phyloP scores from a whole-genome alignment of 164 flowering plant genomes.

The Euptelea pleiosperma region DNA sequence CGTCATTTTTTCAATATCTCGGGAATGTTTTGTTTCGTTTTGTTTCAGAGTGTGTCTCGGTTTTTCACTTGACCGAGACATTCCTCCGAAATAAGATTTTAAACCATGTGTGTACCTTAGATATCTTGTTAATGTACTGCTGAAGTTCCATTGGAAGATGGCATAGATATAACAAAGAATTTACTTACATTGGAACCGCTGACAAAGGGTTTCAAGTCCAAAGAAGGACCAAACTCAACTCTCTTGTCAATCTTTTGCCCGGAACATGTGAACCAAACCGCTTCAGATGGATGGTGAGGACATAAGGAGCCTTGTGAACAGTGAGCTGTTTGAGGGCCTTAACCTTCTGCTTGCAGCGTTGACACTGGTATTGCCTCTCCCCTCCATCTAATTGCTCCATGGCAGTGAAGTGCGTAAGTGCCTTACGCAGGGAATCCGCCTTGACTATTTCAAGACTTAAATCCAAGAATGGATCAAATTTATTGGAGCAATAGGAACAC shows the following conservation, averaged over 20 bases:
- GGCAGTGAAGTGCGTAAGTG: conserved; percentile 74
- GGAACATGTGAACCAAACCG: conserved; percentile 68
- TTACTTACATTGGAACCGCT: conserved; percentile 77
- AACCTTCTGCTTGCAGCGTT: conserved; percentile 89
- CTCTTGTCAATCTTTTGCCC: conserved; percentile 79
- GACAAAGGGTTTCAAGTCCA: conserved; percentile 83
- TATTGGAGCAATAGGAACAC: conserved; percentile 76
- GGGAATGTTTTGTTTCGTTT: no score
- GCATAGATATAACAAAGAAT: not conserved
- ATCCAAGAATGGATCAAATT: conserved; percentile 90
- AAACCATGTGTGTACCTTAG: no score
- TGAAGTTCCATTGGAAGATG: not conserved
- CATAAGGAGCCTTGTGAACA: conserved; percentile 84
- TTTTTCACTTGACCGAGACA: no score
- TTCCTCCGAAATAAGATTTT: no score
- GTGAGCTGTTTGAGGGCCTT: conserved; percentile 89
- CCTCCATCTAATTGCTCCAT: conserved; percentile 88
- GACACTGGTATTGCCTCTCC: conserved; percentile 78
- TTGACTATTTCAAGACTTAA: conserved; percentile 83
- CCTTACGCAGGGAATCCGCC: conserved; percentile 77
- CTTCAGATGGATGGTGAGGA: conserved; percentile 85
- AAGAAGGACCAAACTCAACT: conserved; percentile 54
- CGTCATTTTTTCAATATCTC: no score
- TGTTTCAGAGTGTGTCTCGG: no score
- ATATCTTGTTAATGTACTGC: not conserved